Base-by-base conservation (phyloP, 2,329 filamentous ascomycete species). In the Aspergillus floridensis region DNA sequence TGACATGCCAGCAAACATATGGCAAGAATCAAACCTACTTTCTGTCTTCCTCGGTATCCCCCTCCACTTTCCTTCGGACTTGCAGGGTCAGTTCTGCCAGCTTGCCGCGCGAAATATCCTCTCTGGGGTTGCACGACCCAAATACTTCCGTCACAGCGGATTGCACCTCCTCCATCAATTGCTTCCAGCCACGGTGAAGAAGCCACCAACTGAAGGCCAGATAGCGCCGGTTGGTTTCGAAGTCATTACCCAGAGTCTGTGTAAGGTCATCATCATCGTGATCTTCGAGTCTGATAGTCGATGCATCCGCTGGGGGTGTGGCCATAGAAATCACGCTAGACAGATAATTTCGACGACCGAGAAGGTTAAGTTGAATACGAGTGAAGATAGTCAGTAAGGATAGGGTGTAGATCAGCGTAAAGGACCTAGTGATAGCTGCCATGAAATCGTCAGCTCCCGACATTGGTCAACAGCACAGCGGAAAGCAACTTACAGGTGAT, bases 121-220 rank as follows among this genome's bases (percentile, higher is more conserved):
- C 93, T 53, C 93, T 86, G 1, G 93, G 93, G 73, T 92, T 96
- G 53, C 97, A 80, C 62, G 86, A 83, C n/a, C 92, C 91, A 75
- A 97, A 98, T 24, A 93, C 90, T 56, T 96, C 89, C 67, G 89
- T 88, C 24, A 99, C 95, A 4, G 92, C 92, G n/a, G 81, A 80
- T 72, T 92, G 88, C 51, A 99, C 93, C 64, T 88, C 89, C 58
- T 86, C 82, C 83, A 92, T 89, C 58, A 98, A 80, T 59, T 92
- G 86, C 65, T 87, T 86, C 88, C 92, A 98, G 48, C 95, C 95
- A 65, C 87, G 86, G 77, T 99, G 93, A 51, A 99, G 82, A 50
- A 99, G 80, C 93, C 93, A 99, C 95, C 95, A 99, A 77, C 92
- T 96, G 74, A 98, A 96, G 46, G 93, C 96, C 52, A 99, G 82